Evolutionary conservation across 164 flowering plant species (phyloP), one percentile per base, ranked within the genome.

Genomic region (Berberis thunbergii): DNA sequence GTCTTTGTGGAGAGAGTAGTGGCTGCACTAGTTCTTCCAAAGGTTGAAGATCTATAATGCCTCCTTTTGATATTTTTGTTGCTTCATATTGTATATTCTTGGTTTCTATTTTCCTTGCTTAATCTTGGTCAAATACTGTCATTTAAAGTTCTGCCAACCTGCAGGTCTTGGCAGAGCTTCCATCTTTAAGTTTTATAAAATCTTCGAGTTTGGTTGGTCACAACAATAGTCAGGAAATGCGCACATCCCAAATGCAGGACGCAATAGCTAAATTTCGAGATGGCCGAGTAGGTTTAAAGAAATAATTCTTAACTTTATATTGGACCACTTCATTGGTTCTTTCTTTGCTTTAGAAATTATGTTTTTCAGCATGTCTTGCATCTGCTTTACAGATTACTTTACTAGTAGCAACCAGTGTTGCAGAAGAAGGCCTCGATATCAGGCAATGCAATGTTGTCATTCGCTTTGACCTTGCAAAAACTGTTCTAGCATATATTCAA

Each of bases 381-480:
- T 57, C 48, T 39, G 40, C 62, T 66, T 64, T 69, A 45, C 63
- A 95, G 99, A 91, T 95, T 53, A 95, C 97, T 45, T 67, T 91
- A 72, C 74, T 95, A 70, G 99, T 95, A 68, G 97, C 99, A 70
- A 91, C 99, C 61, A 94, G 99, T 75, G 99, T 95, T 67, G 99
- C 99, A 68, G 99, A 95, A 78, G 99, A 95, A 78, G 99, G 99
- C 52, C 96, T 95, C 71, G 99, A 95, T 74, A 95, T 95, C 62
- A 83, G 99, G 65, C 97, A 95, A 72, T 95, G 99, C 82, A 95
- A 95, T 80, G 99, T 95, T 74, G 99, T 95, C 56, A 95, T 95
- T 73, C 97, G 99, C 59, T 95, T 95, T 75, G 99, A 95, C 74
- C 99, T 95, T 75, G 99, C 99, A 68, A 95, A 95, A 77, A 95